These are phyloP conservation scores for Crithidia thermophila DNA, from an alignment of 208 protist genomes.

Conservation along the genomic window DNA sequence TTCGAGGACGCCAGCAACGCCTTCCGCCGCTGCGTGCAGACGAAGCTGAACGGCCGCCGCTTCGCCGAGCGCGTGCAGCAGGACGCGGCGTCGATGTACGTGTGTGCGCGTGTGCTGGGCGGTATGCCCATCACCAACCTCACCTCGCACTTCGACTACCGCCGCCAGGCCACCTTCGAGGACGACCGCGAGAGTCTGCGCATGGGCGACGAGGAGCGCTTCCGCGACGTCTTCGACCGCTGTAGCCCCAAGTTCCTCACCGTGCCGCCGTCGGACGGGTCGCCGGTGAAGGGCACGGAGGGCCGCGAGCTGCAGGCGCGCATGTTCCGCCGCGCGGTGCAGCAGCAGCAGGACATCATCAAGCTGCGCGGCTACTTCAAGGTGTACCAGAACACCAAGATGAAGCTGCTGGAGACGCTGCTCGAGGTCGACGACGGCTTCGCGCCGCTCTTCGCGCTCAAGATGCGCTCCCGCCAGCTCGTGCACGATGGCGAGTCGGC, in stretches of 20 bases:
- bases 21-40: slow-evolving; percentile 75
- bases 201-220: slow-evolving; percentile 86
- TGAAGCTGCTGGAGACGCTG: slow-evolving; percentile 77
- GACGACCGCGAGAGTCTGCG: slow-evolving; percentile 85
- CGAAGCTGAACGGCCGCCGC: slow-evolving; percentile 69
- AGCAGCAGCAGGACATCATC: slow-evolving; percentile 91
- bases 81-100: slow-evolving; percentile 83
- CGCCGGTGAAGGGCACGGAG: slow-evolving; percentile 75
- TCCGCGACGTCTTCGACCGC: slow-evolving; percentile 90
- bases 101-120: slow-evolving; percentile 81
- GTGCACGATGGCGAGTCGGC: slow-evolving; percentile 86
- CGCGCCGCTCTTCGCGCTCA: slow-evolving; percentile 82
- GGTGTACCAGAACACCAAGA: slow-evolving; percentile 89
- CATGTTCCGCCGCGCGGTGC: slow-evolving; percentile 88
- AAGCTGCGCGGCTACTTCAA: slow-evolving; percentile 89
- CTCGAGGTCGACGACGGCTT: slow-evolving; percentile 85
- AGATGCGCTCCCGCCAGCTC: slow-evolving; percentile 83
- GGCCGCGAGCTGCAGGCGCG: slow-evolving; percentile 88
- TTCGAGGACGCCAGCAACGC: slow-evolving; percentile 86
- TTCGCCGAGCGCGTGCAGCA: slow-evolving; percentile 88
- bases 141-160: slow-evolving; percentile 58
- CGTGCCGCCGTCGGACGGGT: slow-evolving; percentile 54
- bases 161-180: slow-evolving; percentile 68
- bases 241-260: slow-evolving; percentile 92
- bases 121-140: slow-evolving; percentile 80